phyloP scores from a whole-genome alignment of 1,284 basidiomycete genomes.

The Trametes hirsuta region DNA sequence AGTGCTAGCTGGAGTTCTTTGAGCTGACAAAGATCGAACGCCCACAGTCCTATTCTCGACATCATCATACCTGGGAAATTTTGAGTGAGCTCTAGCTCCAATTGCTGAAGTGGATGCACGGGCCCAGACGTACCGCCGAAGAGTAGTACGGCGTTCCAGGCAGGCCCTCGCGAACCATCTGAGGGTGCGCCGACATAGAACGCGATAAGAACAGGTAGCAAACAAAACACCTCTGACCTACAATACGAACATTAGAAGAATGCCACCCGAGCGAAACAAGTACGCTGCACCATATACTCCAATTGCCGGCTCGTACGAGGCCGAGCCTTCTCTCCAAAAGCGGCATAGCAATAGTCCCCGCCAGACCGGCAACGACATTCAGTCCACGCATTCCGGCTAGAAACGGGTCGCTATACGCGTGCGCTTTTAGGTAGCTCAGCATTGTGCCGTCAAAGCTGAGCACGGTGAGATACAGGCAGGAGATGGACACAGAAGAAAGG shows the following conservation, averaged over 20 bases:
- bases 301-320: conserved; percentile 50
- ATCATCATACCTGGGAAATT: conserved; percentile 45
- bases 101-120: not conserved
- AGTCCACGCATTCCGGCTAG: conserved; percentile 57
- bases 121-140: conserved; percentile 37
- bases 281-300: conserved; percentile 46
- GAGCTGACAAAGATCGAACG: conserved; percentile 54
- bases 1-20: conserved; percentile 50
- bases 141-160: conserved; percentile 42
- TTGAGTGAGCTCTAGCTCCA: not conserved
- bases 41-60: conserved; percentile 53
- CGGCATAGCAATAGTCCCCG: conserved; percentile 50
- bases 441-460: conserved; percentile 53
- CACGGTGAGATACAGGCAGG: conserved; percentile 50
- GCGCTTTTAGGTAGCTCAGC: conserved; percentile 50
- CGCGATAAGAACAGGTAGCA: conserved; percentile 44
- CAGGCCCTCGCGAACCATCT: conserved; percentile 25
- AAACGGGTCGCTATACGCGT: conserved; percentile 51
- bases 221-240: conserved; percentile 44
- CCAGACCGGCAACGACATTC: conserved; percentile 47
- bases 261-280: not conserved
- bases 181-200: conserved; percentile 40
- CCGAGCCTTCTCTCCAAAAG: conserved; percentile 45
- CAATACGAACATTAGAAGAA: not conserved
- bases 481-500: conserved; percentile 49